phyloP scores from a whole-genome alignment of 257 asterid species.

The Solanum sejunctum region DNA sequence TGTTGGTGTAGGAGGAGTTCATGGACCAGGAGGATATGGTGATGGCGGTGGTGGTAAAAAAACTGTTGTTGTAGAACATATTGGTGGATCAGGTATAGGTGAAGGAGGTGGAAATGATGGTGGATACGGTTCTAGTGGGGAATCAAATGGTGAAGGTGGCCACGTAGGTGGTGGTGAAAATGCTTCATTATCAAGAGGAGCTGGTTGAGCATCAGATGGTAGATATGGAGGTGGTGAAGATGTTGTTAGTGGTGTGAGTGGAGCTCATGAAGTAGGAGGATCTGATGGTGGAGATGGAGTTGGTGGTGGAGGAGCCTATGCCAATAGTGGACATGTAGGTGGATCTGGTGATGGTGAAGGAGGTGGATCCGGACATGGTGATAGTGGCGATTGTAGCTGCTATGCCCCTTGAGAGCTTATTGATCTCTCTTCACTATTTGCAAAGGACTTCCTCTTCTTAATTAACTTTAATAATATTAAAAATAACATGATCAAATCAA shows the following conservation, averaged over 20 bases:
- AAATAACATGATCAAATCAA: background rate
- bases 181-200: slow-evolving; percentile 17
- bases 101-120: slow-evolving; percentile 5
- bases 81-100: background rate
- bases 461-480: background rate
- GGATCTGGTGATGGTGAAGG: background rate
- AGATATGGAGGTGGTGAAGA: slow-evolving; percentile 31
- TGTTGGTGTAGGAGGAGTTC: slow-evolving; percentile 32
- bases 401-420: slow-evolving; percentile 21
- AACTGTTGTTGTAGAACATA: background rate
- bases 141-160: slow-evolving; percentile 13
- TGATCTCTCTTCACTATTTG: background rate
- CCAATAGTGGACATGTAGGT: background rate
- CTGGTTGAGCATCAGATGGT: slow-evolving; percentile 23
- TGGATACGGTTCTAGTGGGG: slow-evolving; percentile 19
- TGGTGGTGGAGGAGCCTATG: slow-evolving; percentile 5
- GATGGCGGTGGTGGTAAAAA: background rate
- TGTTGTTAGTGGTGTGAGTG: slow-evolving; percentile 33
- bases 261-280: slow-evolving; percentile 32
- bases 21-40: slow-evolving; percentile 27
- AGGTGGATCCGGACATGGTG: slow-evolving; percentile 1
- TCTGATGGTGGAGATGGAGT: background rate
- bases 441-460: background rate
- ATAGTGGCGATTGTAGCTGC: background rate
- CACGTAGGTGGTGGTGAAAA: slow-evolving; percentile 25